Percentiles rank a stretch among this genome's conserved stretches.
Evolutionary conservation across 202 grass and related monocot species (phyloP).

Genomic region (Setaria italica): DNA sequence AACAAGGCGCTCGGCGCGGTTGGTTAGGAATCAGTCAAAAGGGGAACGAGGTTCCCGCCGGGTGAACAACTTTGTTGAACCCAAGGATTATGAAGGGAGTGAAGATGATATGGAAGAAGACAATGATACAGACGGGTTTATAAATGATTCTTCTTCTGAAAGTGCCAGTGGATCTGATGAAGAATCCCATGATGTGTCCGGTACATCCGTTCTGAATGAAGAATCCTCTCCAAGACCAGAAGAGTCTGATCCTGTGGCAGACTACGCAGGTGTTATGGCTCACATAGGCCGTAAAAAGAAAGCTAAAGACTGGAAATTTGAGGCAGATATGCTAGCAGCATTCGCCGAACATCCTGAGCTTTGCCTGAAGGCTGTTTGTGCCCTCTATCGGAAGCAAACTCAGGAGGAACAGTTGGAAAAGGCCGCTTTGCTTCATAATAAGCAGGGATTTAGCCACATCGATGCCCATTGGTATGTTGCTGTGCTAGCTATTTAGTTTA

Average conservation of each 20-base stretch:
- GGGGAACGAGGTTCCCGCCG: background rate
- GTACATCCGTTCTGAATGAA: constrained; percentile 27
- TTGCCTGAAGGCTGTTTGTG: constrained; percentile 81
- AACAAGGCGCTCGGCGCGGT: constrained; percentile 48
- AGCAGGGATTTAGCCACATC: constrained; percentile 60
- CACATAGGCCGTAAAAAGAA: constrained; percentile 52
- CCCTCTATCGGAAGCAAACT: constrained; percentile 71
- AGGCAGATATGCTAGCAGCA: constrained; percentile 72
- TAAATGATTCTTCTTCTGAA: constrained; percentile 46
- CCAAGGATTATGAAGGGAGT: constrained; percentile 49
- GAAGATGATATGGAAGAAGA: constrained; percentile 53
- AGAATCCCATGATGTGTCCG: constrained; percentile 6
- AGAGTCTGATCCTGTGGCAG: constrained; percentile 42
- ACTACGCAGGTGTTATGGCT: constrained; percentile 52
- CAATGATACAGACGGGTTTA: constrained; percentile 61
- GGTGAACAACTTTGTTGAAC: constrained; percentile 45
- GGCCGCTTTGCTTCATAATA: constrained; percentile 52
- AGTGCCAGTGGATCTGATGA: constrained; percentile 23
- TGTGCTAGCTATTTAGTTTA: constrained; percentile 9
- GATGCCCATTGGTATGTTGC: constrained; percentile 67
- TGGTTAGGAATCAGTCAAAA: constrained; percentile 39
- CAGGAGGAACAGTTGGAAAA: constrained; percentile 54
- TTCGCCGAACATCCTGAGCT: constrained; percentile 61
- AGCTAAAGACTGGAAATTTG: constrained; percentile 57
- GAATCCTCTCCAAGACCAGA: constrained; percentile 21